A percentile compares a stretch with the other conserved stretches of the same genome.
phyloP scores from a whole-genome alignment of 352 stramenopile genomes.

The Phytophthora quininea region DNA sequence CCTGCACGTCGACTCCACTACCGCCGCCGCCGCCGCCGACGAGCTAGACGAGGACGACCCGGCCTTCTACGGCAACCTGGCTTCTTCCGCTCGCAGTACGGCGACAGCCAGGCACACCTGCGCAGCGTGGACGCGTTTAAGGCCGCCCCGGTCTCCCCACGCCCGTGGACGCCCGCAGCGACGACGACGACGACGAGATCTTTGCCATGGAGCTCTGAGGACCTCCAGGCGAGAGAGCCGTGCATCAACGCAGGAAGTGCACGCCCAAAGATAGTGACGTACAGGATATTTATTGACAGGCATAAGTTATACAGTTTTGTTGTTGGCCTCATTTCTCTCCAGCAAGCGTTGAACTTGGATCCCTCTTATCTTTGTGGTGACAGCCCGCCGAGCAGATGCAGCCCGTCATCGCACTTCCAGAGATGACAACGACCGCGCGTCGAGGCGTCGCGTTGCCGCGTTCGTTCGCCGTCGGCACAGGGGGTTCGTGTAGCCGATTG shows the following conservation, averaged over 20 bases:
- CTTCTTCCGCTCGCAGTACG: conserved; percentile 69
- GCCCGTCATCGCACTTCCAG: conserved; percentile 8
- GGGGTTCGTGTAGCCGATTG: background rate
- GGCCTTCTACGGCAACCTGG: conserved; percentile 69
- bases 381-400: background rate
- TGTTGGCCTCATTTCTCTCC: background rate
- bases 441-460: background rate
- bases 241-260: conserved; percentile 13
- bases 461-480: background rate
- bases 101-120: conserved; percentile 10
- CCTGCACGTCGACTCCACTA: conserved; percentile 7
- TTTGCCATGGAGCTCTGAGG: conserved; percentile 75
- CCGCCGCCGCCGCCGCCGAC: conserved; percentile 9
- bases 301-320: conserved; percentile 34
- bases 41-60: conserved; percentile 72
- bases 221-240: background rate
- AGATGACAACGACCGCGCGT: conserved; percentile 2
- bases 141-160: conserved; percentile 10
- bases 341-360: background rate
- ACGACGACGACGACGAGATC: conserved; percentile 70
- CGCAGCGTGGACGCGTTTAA: conserved; percentile 7
- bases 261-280: conserved; percentile 12
- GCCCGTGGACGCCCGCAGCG: conserved; percentile 24
- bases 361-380: conserved; percentile 26
- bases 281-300: conserved; percentile 45